A percentile compares a stretch with the other conserved stretches of the same genome.
These are phyloP conservation scores for Pulicaria dysenterica DNA, from an alignment of 129 eudicot genomes.

Conservation along the genomic window DNA sequence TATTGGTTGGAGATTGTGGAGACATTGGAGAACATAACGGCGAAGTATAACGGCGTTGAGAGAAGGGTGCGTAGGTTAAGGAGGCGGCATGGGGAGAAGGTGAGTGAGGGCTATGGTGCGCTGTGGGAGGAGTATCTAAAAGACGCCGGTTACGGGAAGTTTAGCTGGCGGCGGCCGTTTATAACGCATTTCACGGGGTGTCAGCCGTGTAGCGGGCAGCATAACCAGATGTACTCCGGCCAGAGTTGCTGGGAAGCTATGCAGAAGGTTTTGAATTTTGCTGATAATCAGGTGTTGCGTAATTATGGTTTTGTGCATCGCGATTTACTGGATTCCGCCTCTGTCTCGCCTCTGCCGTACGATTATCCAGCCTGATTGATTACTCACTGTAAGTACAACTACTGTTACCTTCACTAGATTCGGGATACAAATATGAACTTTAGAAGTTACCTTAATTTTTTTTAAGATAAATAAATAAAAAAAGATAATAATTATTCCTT, in stretches of 20 bases:
- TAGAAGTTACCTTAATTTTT: not conserved
- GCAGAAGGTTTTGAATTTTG: slow-evolving; percentile 62
- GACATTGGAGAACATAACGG: slow-evolving; percentile 41
- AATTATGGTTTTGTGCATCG: slow-evolving; percentile 50
- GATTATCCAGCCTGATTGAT: slow-evolving; percentile 34
- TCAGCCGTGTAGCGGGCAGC: slow-evolving; percentile 61
- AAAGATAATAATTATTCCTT: too few relatives aligned
- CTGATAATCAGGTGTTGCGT: slow-evolving; percentile 65
- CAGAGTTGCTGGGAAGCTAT: slow-evolving; percentile 54
- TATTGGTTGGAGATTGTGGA: slow-evolving; percentile 80
- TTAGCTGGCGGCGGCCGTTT: slow-evolving; percentile 67
- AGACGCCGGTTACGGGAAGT: slow-evolving; percentile 47
- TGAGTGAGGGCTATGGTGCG: slow-evolving; percentile 44
- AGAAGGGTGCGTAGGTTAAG: slow-evolving; percentile 46
- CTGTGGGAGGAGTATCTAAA: slow-evolving; percentile 54
- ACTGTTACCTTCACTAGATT: not conserved
- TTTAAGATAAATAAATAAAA: too few relatives aligned
- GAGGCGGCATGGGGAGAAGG: slow-evolving; percentile 74
- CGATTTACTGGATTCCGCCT: slow-evolving; percentile 26
- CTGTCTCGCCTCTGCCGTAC: slow-evolving; percentile 32
- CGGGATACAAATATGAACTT: not conserved
- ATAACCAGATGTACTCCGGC: slow-evolving; percentile 42
- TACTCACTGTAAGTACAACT: not conserved
- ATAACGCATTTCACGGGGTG: slow-evolving; percentile 75
- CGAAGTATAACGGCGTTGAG: slow-evolving; percentile 46